Evolutionary conservation across 306 rosid species (phyloP), one percentile per base, ranked within the genome.

Genomic region (Malus sieversii): DNA sequence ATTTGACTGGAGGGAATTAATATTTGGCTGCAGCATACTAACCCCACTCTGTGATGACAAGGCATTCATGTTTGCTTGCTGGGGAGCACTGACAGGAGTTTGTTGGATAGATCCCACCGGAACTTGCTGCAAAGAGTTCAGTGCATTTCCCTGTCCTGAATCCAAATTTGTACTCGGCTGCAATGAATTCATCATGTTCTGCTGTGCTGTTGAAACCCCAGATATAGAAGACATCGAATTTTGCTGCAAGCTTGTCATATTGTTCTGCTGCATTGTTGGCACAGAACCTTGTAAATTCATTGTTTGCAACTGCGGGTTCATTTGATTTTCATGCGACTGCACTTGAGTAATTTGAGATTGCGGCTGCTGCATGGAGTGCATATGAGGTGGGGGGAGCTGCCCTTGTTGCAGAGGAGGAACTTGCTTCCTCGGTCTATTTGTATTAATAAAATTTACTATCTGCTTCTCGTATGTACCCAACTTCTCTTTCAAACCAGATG

Each of bases 31-130:
- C 82, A 86, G 82, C 64, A 80, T 76, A 72, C 83, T 88, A 20
- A 86, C 87, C 69, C 92, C 97, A 80, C 79, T 85, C 76, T 89
- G 98, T 19, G 90, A 84, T 35, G 92, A 77, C 79, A 91, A 46
- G 81, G 87, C 70, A 78, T 70, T 89, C 68, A 82, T 74, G 64
- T 81, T 93, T 57, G 85, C 71, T 77, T 86, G 93, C 75, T 80
- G 98, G 77, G 98, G 75, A 73, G 89, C 79, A 82, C 83, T 84
- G 25, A 80, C 84, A 68, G 88, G 63, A 84, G 84, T 91, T 77
- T 84, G 98, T 77, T 93, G 97, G 83, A 87, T 73, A 80, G 94
- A 82, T 70, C 86, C 91, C 75, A 73, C 70, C 22, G 87, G 75
- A 80, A 84, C 87, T 75, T 86, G 93, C 77, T 83, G 93, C 82